phyloP scores from a whole-genome alignment of 352 stramenopile species.

The Aphanomyces stellatus region DNA sequence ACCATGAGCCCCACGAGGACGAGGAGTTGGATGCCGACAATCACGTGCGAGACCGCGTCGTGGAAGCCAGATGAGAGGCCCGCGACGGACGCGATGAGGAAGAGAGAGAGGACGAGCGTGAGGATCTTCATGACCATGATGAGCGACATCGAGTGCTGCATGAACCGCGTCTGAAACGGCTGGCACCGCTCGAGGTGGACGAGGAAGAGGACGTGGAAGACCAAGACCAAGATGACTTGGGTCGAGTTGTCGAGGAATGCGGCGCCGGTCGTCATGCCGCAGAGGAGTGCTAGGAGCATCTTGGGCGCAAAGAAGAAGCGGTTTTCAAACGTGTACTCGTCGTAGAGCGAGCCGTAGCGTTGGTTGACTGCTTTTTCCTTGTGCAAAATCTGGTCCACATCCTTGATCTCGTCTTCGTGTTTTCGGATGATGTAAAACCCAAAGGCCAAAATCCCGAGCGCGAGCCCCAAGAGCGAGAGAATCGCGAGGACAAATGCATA shows the following conservation, averaged over 20 bases:
- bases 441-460: conserved; percentile 64
- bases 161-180: conserved; percentile 67
- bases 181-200: conserved; percentile 78
- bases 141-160: conserved; percentile 79
- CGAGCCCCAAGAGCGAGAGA: conserved; percentile 47
- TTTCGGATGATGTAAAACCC: conserved; percentile 57
- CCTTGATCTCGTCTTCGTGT: conserved; percentile 68
- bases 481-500: conserved; percentile 53
- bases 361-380: conserved; percentile 74
- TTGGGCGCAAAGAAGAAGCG: conserved; percentile 83
- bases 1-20: conserved; percentile 76
- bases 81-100: conserved; percentile 54
- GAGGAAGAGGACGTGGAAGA: conserved; percentile 68
- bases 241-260: conserved; percentile 64
- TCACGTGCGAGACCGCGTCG: conserved; percentile 63
- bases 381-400: conserved; percentile 67
- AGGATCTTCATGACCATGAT: conserved; percentile 87
- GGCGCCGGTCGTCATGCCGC: conserved; percentile 70
- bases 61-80: conserved; percentile 66
- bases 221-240: conserved; percentile 69
- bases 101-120: conserved; percentile 71
- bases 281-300: conserved; percentile 63
- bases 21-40: conserved; percentile 68
- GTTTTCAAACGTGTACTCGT: conserved; percentile 80
- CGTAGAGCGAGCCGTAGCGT: conserved; percentile 73